phyloP scores from a whole-genome alignment of 2,329 filamentous ascomycete genomes.

The Aspergillus sojae region DNA sequence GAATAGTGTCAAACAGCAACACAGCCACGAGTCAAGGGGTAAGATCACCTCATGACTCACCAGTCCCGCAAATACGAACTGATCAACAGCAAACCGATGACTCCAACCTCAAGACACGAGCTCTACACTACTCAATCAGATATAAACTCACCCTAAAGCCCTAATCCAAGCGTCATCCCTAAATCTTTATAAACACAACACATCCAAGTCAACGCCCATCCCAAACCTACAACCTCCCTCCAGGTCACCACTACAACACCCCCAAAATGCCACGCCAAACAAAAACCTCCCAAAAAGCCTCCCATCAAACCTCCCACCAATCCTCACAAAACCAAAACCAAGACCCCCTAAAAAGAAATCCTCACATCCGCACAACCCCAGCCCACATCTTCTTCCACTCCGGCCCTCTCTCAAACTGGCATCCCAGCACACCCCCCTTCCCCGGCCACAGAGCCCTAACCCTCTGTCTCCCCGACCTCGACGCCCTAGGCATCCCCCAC shows the following conservation, averaged over 20 bases:
- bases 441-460: conserved; percentile 8
- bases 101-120: neutral
- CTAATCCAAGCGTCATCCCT: no score
- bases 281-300: neutral
- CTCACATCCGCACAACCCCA: conserved; percentile 8
- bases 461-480: conserved; percentile 10
- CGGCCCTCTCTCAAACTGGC: conserved; percentile 18
- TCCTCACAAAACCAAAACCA: neutral
- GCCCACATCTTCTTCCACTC: conserved; percentile 17
- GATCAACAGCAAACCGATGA: neutral
- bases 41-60: neutral
- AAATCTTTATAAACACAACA: no score
- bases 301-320: neutral
- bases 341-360: neutral
- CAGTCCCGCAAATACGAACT: neutral
- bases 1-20: neutral
- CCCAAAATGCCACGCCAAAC: neutral
- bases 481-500: conserved; percentile 3
- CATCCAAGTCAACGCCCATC: no score
- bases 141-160: no score
- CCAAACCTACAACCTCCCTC: no score
- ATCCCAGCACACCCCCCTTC: conserved; percentile 9
- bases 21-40: neutral
- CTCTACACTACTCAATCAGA: no score
- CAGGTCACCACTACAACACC: no score